A percentile compares a stretch with the other conserved stretches of the same genome.
phyloP scores from a whole-genome alignment of 2,329 filamentous ascomycete genomes.

The Hymenoscyphus fraxineus region DNA sequence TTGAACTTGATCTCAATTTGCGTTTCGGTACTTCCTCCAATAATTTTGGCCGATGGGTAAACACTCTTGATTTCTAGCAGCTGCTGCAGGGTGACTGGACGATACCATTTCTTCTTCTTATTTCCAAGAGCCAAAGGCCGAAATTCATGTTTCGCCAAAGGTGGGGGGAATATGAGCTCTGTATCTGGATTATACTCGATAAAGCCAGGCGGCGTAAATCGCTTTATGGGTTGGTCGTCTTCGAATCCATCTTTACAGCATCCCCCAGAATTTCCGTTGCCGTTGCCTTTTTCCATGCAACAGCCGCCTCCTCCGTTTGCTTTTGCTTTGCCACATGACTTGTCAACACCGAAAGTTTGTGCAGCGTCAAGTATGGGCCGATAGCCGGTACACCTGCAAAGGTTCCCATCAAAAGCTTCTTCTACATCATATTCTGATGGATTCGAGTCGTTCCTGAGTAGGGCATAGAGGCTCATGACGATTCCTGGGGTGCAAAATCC shows the following conservation, averaged over 20 bases:
- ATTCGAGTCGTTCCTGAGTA: slow-evolving; percentile 76
- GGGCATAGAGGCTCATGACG: slow-evolving; percentile 94
- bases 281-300: slow-evolving; percentile 61
- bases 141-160: slow-evolving; percentile 77
- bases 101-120: slow-evolving; percentile 90
- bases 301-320: slow-evolving; percentile 55
- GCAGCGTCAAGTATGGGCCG: slow-evolving; percentile 90
- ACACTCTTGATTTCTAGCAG: slow-evolving; percentile 86
- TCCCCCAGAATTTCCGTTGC: slow-evolving; percentile 40
- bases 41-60: slow-evolving; percentile 84
- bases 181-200: slow-evolving; percentile 93
- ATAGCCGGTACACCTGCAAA: slow-evolving; percentile 93
- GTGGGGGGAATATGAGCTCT: slow-evolving; percentile 89
- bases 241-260: slow-evolving; percentile 65
- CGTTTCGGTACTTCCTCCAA: slow-evolving; percentile 93
- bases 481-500: slow-evolving; percentile 95
- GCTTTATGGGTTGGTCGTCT: slow-evolving; percentile 54
- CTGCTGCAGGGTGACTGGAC: slow-evolving; percentile 81
- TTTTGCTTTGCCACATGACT: slow-evolving; percentile 47
- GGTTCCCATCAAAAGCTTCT: slow-evolving; percentile 94
- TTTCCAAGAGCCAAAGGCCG: slow-evolving; percentile 85
- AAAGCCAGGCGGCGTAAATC: slow-evolving; percentile 83
- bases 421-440: slow-evolving; percentile 83
- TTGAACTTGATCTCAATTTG: slow-evolving; percentile 99
- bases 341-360: slow-evolving; percentile 68